phyloP scores from a whole-genome alignment of 75 land plant genomes.

The Cunninghamia lanceolata region DNA sequence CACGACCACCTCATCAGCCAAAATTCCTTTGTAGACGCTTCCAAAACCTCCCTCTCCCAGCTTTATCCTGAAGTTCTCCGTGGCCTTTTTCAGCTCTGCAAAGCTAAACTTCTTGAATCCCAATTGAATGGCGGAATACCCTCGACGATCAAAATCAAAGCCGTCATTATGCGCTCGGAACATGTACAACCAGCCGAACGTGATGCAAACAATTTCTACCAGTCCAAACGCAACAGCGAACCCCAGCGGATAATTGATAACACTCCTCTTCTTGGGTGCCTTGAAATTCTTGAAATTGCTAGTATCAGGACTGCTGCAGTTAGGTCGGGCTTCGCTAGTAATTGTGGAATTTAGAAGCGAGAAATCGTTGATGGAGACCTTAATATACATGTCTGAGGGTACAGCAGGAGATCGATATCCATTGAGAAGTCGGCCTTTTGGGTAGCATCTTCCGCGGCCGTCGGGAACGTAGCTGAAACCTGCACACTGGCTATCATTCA shows the following conservation, averaged over 20 bases:
- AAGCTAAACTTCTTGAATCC: too few species aligned
- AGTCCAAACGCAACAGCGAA: too few species aligned
- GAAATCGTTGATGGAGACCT: not conserved
- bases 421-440: slow-evolving; percentile 11
- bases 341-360: not conserved
- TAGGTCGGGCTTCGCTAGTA: not conserved
- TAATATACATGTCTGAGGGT: not conserved
- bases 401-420: not conserved
- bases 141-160: too few species aligned
- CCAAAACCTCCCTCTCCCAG: too few species aligned
- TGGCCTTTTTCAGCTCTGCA: too few species aligned
- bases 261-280: not conserved
- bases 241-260: not conserved
- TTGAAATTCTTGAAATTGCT: not conserved
- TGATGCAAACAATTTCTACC: too few species aligned
- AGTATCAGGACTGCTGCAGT: not conserved
- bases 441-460: slow-evolving; percentile 30
- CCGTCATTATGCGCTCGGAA: too few species aligned
- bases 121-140: too few species aligned
- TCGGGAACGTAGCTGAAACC: slow-evolving; percentile 20
- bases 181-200: too few species aligned
- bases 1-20: slow-evolving; percentile 3
- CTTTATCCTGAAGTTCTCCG: too few species aligned
- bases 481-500: slow-evolving; percentile 21
- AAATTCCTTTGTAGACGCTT: too few species aligned